Base-by-base conservation (phyloP, 768 basidiomycete species). In the Russula brevipes region DNA sequence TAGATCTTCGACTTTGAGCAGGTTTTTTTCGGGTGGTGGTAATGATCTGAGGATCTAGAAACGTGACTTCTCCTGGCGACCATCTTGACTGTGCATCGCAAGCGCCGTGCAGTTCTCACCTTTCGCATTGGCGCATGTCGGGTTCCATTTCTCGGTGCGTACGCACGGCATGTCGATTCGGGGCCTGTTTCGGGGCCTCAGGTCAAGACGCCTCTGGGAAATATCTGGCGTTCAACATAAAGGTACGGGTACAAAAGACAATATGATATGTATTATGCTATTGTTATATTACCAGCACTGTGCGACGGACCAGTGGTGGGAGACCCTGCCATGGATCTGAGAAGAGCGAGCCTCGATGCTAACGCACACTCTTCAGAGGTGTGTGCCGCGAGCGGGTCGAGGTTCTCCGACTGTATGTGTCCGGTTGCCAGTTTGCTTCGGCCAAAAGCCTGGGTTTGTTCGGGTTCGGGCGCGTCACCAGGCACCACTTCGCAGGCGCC, bases 371-470 rank as follows among this genome's bases (percentile, higher is more conserved):
- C 63, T 45, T 53, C 63, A n/a, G 58, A 46, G 39, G 35, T 16
- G 39, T 57, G 50, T 31, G 31, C 19, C n/a, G 10, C 41, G 35
- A 36, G 30, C 10, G 63, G 42, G 3, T 55, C 49, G 35, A 45
- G 6, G 33, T 53, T 46, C 41, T 55, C 51, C 19, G 9, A n/a
- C 17, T 52, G 49, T 19, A 24, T 36, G 24, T 31, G 62, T 49
- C 38, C 41, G 39, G 51, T 54, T 51, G 51, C 66, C 4, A 72
- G 39, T 41, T 61, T 68, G 63, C 70, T 72, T 19, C 45, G 66
- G 3, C 72, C 64, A 47, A 73, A 72, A 31, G 52, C 54, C 53
- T 73, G 72, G 5, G 71, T 73, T 10, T 1, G 8, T 44, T 61
- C 60, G 2, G 44, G 60, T 54, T 52, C 66, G 41, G 59, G 57